These are phyloP conservation scores for Fermentozyma sake DNA, from an alignment of 1,139 yeast genomes.

Conservation along the genomic window DNA sequence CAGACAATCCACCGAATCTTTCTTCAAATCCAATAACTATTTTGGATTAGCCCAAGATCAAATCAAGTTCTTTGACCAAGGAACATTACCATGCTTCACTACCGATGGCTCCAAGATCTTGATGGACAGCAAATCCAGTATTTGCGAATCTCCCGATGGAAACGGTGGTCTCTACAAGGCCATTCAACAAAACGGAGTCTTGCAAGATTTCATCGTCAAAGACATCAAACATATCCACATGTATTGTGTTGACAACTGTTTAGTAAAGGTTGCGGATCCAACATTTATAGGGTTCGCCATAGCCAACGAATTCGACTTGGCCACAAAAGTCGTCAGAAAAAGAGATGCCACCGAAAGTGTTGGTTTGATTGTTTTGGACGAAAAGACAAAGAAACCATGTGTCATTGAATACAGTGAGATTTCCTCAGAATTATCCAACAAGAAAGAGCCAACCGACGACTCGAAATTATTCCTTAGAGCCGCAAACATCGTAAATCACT, in stretches of 20 bases:
- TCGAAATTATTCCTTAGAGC: slow-evolving; percentile 74
- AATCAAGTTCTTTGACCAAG: slow-evolving; percentile 85
- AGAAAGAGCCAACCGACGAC: slow-evolving; percentile 43
- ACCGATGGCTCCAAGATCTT: slow-evolving; percentile 67
- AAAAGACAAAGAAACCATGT: slow-evolving; percentile 61
- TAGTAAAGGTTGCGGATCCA: slow-evolving; percentile 95
- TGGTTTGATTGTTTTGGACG: slow-evolving; percentile 80
- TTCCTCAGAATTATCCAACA: slow-evolving; percentile 65
- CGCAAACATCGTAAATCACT: slow-evolving; percentile 96
- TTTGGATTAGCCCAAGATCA: slow-evolving; percentile 66
- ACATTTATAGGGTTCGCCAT: slow-evolving; percentile 85
- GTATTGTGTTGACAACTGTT: slow-evolving; percentile 93
- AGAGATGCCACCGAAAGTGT: slow-evolving; percentile 84
- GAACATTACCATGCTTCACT: slow-evolving; percentile 87
- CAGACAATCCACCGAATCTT: slow-evolving; percentile 66
- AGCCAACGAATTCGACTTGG: slow-evolving; percentile 59
- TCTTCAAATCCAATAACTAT: slow-evolving; percentile 54
- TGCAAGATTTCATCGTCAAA: slow-evolving; percentile 63
- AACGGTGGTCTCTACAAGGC: slow-evolving; percentile 97
- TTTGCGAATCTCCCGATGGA: slow-evolving; percentile 94
- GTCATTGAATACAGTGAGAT: slow-evolving; percentile 97
- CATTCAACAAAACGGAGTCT: slow-evolving; percentile 55
- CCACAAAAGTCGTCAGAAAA: slow-evolving; percentile 94
- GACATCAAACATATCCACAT: slow-evolving; percentile 89
- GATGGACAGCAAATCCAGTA: slow-evolving; percentile 47